Evolutionary conservation across 768 basidiomycete species (phyloP), one percentile per base, ranked within the genome.

Genomic region (Pilatotrama ljubarskyi): DNA sequence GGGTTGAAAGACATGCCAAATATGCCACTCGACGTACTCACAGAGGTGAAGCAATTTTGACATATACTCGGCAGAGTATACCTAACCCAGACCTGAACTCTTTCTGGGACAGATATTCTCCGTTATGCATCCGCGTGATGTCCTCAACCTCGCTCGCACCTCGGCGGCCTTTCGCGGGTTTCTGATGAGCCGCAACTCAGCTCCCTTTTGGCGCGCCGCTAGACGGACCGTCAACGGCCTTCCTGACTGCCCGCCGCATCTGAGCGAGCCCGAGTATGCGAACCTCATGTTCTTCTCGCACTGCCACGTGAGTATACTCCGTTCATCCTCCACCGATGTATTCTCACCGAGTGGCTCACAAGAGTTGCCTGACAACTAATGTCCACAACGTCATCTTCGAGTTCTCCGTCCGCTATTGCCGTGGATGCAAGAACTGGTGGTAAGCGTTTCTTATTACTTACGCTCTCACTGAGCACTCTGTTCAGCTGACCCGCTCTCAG

Each of bases 221-320:
- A 32, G 61, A 20, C 32, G 46, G 43, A 52, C 54, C 18, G 49
- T 67, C 37, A 46, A 55, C 6, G 61, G 41, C 10, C 41, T 65
- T 10, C 66, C 66, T 2, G 51, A 64, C 10, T 65, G 64, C 22
- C 66, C 66, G 6, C 40, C 58, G 3, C 43, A 58, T 24, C 43
- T 67, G 22, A 53, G 52, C 40, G 66, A 67, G 29, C 61, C 62
- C 1, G 55, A 24, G 15, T 65, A 65, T n/a, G 64, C 61, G n/a
- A 63, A 63, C 46, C 55, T 67, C 14, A 17, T 55, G 37, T 67
- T 65, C 56, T 60, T 47, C 36, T 22, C 59, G 1, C 36, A 63
- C 24, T 67, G 64, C 38, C 62, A 64, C 58, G 66, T 63, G 22
- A 32, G 64, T 53, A 5, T 24, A 10, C 20, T 35, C 20, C 37